Evolutionary conservation across 83 land plant species (phyloP).

Genomic region (Diphasiastrum complanatum): DNA sequence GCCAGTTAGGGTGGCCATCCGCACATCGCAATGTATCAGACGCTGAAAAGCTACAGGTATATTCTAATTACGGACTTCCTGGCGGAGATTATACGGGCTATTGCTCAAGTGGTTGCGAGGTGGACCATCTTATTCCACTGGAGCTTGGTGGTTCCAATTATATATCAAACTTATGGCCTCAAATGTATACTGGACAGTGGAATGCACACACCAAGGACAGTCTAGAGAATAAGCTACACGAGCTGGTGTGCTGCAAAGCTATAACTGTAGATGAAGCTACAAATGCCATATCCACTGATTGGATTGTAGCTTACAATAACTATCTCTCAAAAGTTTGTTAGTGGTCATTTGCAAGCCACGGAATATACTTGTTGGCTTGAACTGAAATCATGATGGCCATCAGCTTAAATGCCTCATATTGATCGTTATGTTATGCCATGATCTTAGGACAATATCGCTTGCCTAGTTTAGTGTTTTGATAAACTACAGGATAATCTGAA

Average conservation of each 20-base stretch:
- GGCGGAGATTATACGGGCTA: constrained; percentile 7
- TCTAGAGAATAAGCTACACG: background rate
- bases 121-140: constrained; percentile 4
- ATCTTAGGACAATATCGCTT: too few relatives aligned
- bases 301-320: constrained; percentile 10
- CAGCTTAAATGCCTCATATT: too few relatives aligned
- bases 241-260: constrained; percentile 1
- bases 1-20: constrained; percentile 1
- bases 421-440: too few relatives aligned
- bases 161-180: constrained; percentile 3
- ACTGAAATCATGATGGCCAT: too few relatives aligned
- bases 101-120: constrained; percentile 2
- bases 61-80: constrained; percentile 1
- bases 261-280: background rate
- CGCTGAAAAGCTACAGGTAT: background rate
- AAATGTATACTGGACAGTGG: background rate
- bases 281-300: background rate
- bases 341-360: too few relatives aligned
- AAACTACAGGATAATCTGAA: too few relatives aligned
- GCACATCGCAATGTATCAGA: background rate
- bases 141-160: constrained; percentile 3
- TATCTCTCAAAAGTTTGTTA: too few relatives aligned
- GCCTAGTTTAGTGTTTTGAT: too few relatives aligned
- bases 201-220: constrained; percentile 8
- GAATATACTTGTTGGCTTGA: too few relatives aligned